Evolutionary conservation across 1,284 basidiomycete genomes (phyloP), one percentile per base, ranked within the genome.

Genomic region (Boletus semigastroideus): DNA sequence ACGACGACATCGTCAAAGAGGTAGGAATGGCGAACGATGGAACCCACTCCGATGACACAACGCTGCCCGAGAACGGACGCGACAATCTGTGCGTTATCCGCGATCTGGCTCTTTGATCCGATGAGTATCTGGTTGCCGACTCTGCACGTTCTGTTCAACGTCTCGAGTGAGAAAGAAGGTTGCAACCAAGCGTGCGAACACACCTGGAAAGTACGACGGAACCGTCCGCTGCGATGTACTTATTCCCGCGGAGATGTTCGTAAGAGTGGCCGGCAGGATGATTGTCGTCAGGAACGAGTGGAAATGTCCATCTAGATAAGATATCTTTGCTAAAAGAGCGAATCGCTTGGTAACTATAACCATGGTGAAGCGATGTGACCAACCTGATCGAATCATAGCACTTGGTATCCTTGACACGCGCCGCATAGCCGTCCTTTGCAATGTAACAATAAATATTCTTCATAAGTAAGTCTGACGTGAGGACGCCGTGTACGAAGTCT

Each of bases 401-500:
- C 62, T 86, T 85, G 5, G 94, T 94, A 66, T 94, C 93, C 65
- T 87, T 85, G 43, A 94, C 91, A 28, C 91, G 85, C 33, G 93
- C 92, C 19, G 92, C 90, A 67, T 96, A 96, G 13, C 90, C 89
- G 40, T 90, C 87, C 58, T 86, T 84, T 12, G 88, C 86, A 46
- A 96, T 79, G 64, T 95, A 92, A 59, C 92, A 90, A 66, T 92
- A 85, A 54, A 99, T 96, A 60, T 88, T 95, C 74, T 98, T 96
- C 77, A 94, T 94, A 41, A 99, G 79, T 42, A 99, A 72, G 70
- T 99, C 97, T 13, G 92, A 96, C 1, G 93, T 97, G 53, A 99
- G 78, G 41, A 99, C 85, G n/a, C 96, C 96, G 62, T 94, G 91
- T 22, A 99, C 90, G 66, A 99, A 98, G 72, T 99, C 94, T 58